Percentiles rank a stretch among this genome's conserved stretches.
These are phyloP conservation scores for Pilatotrama ljubarskyi DNA, from an alignment of 768 basidiomycete genomes.

Conservation along the genomic window DNA sequence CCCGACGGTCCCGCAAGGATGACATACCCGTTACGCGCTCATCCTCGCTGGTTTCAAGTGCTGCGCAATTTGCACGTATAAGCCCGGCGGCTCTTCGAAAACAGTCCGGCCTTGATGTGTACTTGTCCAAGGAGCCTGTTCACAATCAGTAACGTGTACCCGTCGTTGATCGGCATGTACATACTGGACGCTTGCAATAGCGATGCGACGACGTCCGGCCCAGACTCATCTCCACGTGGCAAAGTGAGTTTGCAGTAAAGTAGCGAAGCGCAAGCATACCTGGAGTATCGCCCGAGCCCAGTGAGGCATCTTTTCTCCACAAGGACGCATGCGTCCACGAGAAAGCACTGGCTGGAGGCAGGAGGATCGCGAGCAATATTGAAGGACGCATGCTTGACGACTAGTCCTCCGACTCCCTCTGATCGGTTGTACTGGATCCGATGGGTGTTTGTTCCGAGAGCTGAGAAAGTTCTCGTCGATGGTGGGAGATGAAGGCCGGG, in stretches of 20 bases:
- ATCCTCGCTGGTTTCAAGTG: conserved; percentile 59
- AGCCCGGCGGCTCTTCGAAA: conserved; percentile 52
- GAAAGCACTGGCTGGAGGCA: conserved; percentile 5
- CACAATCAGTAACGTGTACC: not conserved
- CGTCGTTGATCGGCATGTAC: not conserved
- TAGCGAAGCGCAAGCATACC: not conserved
- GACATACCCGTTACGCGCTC: conserved; percentile 58
- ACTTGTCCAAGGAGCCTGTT: conserved; percentile 23
- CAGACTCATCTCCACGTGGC: not conserved
- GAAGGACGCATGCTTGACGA: not conserved
- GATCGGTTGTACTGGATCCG: not conserved
- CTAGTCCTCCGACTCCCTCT: not conserved
- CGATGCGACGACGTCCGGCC: conserved; percentile 13
- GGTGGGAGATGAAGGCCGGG: not conserved
- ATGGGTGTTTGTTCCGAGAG: not conserved
- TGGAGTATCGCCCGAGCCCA: not conserved
- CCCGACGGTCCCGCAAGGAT: not conserved
- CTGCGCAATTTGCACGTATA: conserved; percentile 53
- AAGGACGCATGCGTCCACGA: conserved; percentile 12
- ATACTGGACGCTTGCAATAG: conserved; percentile 9
- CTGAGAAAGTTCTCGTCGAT: not conserved
- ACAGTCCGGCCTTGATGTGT: conserved; percentile 54
- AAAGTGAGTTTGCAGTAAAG: not conserved
- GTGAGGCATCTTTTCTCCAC: not conserved
- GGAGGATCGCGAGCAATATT: not conserved